phyloP scores from a whole-genome alignment of 78 protist genomes.

The Speleostelium caveatum region DNA sequence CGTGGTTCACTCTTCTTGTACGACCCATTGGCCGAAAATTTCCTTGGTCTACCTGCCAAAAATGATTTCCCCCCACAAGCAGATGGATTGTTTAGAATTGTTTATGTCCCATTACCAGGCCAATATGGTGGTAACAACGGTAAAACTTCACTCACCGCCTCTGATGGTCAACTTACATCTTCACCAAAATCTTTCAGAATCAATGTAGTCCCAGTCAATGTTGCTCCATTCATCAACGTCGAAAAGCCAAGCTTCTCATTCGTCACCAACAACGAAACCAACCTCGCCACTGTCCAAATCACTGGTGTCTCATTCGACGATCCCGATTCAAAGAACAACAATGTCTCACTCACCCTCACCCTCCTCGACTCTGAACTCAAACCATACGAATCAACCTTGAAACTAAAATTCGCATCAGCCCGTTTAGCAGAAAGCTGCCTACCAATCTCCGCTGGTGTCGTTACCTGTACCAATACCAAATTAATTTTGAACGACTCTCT shows the following conservation, averaged over 20 bases:
- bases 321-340: constrained; percentile 10
- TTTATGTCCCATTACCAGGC: background rate
- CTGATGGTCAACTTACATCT: background rate
- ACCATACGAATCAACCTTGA: background rate
- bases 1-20: background rate
- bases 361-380: background rate
- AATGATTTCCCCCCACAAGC: background rate
- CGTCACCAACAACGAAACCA: background rate
- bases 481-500: background rate
- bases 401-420: background rate
- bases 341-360: constrained; percentile 18
- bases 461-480: background rate
- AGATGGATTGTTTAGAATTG: background rate
- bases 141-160: background rate
- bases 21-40: background rate
- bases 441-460: background rate
- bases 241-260: background rate
- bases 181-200: background rate
- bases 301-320: constrained; percentile 9
- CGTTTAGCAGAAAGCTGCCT: background rate
- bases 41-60: background rate
- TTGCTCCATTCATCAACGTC: constrained; percentile 18
- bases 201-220: background rate
- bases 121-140: background rate
- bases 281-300: background rate